phyloP scores from a whole-genome alignment of 352 stramenopile species.

The Globisporangium paddicum region DNA sequence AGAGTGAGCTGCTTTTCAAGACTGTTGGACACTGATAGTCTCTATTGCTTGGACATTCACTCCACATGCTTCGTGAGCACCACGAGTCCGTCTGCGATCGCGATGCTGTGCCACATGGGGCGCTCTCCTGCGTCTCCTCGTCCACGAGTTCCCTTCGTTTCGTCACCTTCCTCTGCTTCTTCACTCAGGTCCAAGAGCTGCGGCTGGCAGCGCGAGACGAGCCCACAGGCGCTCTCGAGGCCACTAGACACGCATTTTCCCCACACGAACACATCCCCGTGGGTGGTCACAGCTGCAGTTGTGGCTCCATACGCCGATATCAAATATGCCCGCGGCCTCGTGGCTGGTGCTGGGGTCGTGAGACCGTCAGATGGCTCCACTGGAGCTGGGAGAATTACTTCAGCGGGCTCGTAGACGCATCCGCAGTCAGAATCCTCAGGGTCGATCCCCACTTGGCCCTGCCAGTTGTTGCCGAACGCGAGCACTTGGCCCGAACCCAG shows the following conservation, averaged over 20 bases:
- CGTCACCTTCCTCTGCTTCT: background rate
- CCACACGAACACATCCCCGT: constrained; percentile 32
- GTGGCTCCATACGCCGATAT: constrained; percentile 25
- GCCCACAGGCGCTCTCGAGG: constrained; percentile 25
- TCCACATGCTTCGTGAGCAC: constrained; percentile 25
- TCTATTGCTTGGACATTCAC: too few relatives aligned
- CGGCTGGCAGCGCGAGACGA: constrained; percentile 22
- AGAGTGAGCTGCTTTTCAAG: too few relatives aligned
- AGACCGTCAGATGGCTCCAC: background rate
- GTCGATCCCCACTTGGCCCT: constrained; percentile 66
- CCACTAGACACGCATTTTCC: constrained; percentile 27
- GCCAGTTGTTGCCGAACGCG: constrained; percentile 62
- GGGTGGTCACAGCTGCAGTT: constrained; percentile 18
- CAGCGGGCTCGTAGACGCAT: constrained; percentile 1
- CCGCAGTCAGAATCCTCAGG: constrained; percentile 9
- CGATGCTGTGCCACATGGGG: constrained; percentile 33
- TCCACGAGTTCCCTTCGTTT: background rate
- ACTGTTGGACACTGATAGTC: too few relatives aligned
- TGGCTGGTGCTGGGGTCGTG: background rate
- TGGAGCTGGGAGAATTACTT: background rate
- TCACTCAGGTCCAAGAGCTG: constrained; percentile 17
- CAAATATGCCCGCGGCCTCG: constrained; percentile 19
- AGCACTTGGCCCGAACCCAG: constrained; percentile 37
- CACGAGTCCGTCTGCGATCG: constrained; percentile 41
- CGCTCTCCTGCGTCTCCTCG: background rate